These are phyloP conservation scores for Fusarium sororula DNA, from an alignment of 2,329 filamentous ascomycete species.

Conservation along the genomic window DNA sequence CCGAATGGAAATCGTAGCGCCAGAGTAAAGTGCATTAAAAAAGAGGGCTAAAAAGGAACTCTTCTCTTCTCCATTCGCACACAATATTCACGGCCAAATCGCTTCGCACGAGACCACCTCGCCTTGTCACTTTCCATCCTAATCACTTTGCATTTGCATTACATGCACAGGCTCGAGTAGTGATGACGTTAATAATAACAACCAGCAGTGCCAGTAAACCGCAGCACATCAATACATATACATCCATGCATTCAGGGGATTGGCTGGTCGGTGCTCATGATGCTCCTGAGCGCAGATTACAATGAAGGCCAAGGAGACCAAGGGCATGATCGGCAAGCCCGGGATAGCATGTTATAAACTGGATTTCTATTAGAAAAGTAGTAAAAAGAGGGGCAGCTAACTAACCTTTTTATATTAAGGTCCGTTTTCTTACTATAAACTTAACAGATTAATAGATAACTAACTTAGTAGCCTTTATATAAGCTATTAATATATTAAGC, in stretches of 20 bases:
- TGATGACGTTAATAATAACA: slow-evolving; percentile 24
- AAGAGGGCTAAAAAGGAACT: background rate
- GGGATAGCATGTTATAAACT: too few species aligned
- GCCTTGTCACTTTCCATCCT: background rate
- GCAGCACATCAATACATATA: slow-evolving; percentile 10
- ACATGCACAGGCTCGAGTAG: slow-evolving; percentile 8
- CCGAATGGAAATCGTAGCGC: slow-evolving; percentile 3
- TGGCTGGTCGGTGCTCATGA: slow-evolving; percentile 33
- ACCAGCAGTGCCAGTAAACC: slow-evolving; percentile 6
- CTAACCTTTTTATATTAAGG: too few species aligned
- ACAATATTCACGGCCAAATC: background rate
- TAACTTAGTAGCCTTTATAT: too few species aligned
- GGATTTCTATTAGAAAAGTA: too few species aligned
- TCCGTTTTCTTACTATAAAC: too few species aligned
- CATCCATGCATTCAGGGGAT: slow-evolving; percentile 34
- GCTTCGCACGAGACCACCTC: background rate
- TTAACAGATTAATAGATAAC: too few species aligned
- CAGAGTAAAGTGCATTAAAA: background rate
- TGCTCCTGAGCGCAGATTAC: slow-evolving; percentile 34
- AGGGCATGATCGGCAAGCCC: too few species aligned
- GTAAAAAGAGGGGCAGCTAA: too few species aligned
- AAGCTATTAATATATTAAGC: too few species aligned
- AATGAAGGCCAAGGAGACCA: slow-evolving; percentile 15
- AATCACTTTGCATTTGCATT: slow-evolving; percentile 6
- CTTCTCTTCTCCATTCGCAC: background rate